Evolutionary conservation across 2,329 filamentous ascomycete species (phyloP).

Genomic region (Fusarium piperis): DNA sequence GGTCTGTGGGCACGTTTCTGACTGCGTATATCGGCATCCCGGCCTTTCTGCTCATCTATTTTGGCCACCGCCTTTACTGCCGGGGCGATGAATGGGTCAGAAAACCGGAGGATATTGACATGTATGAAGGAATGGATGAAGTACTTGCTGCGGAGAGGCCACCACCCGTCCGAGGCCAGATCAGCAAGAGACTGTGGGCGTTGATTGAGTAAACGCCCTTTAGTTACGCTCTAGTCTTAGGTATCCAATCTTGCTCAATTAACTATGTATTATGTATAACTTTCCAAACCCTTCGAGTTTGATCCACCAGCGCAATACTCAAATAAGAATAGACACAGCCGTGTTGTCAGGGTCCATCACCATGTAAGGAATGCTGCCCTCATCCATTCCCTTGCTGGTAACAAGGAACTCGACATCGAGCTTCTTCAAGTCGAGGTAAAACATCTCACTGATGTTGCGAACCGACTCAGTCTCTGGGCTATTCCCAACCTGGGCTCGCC

Average conservation of each 20-base stretch:
- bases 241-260: background rate
- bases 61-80: background rate
- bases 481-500: slow-evolving; percentile 42
- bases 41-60: slow-evolving; percentile 12
- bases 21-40: slow-evolving; percentile 30
- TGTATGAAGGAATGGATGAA: background rate
- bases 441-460: slow-evolving; percentile 12
- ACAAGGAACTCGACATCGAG: slow-evolving; percentile 43
- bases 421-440: slow-evolving; percentile 43
- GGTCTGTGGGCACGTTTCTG: slow-evolving; percentile 21
- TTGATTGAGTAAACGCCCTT: background rate
- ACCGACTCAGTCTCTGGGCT: slow-evolving; percentile 30
- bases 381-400: slow-evolving; percentile 47
- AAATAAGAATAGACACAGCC: slow-evolving; percentile 45
- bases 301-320: background rate
- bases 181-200: background rate
- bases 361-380: slow-evolving; percentile 48
- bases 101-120: background rate
- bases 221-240: background rate
- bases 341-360: slow-evolving; percentile 51
- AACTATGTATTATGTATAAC: background rate
- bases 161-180: background rate
- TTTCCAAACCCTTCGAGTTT: too few species aligned
- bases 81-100: background rate
- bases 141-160: background rate